phyloP scores from a whole-genome alignment of 306 rosid species.

The Comarum palustre region DNA sequence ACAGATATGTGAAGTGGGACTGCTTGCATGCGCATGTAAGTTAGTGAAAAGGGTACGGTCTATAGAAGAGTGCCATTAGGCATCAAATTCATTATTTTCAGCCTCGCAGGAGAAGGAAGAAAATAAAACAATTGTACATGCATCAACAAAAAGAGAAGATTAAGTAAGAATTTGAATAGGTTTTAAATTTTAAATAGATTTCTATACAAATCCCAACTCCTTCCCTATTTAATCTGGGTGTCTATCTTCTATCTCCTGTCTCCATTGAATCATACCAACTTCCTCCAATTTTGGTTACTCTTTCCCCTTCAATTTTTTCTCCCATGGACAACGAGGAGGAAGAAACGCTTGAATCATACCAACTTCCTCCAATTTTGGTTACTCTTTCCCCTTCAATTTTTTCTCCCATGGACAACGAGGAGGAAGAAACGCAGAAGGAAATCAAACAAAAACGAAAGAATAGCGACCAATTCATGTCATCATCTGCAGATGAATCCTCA shows the following conservation, averaged over 20 bases:
- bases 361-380: background rate
- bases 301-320: background rate
- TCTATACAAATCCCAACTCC: conserved; percentile 9
- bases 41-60: background rate
- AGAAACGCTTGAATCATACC: too few species aligned
- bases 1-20: background rate
- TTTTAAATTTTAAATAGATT: background rate
- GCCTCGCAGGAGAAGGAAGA: background rate
- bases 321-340: background rate
- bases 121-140: background rate
- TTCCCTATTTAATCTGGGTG: background rate
- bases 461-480: background rate
- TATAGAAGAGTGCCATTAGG: background rate
- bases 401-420: background rate
- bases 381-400: background rate
- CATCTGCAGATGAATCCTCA: background rate
- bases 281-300: background rate
- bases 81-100: background rate
- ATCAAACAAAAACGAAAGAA: conserved; percentile 1
- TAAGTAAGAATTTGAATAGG: conserved; percentile 25
- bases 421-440: conserved; percentile 15
- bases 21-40: background rate
- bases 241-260: background rate
- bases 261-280: too few species aligned
- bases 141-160: background rate